A percentile compares a stretch with the other conserved stretches of the same genome.
Evolutionary conservation across 2,329 filamentous ascomycete genomes (phyloP).

Genomic region (Pseudogymnoascus pannorum): DNA sequence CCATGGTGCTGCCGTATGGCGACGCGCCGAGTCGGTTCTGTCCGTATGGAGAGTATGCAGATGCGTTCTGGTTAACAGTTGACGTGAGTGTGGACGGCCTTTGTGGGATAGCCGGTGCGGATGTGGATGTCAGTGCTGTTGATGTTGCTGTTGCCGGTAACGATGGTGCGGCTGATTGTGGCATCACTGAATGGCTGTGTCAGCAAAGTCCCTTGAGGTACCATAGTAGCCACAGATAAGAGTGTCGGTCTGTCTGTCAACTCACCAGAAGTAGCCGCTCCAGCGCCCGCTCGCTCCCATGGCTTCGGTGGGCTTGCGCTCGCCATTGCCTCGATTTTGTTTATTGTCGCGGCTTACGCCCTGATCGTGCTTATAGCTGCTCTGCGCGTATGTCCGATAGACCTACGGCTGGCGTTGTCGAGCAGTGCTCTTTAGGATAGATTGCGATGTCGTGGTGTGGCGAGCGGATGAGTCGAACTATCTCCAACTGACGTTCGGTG

Average conservation of each 20-base stretch:
- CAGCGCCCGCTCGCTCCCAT: conserved; percentile 76
- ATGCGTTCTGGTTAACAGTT: conserved; percentile 80
- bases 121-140: conserved; percentile 33
- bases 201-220: conserved; percentile 9
- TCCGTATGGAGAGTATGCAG: conserved; percentile 65
- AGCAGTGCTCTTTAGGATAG: neutral
- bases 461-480: neutral
- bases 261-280: conserved; percentile 24
- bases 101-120: conserved; percentile 65
- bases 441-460: neutral
- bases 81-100: conserved; percentile 71
- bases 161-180: conserved; percentile 31
- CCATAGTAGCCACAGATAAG: neutral
- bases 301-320: conserved; percentile 90
- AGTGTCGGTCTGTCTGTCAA: conserved; percentile 13
- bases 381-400: neutral
- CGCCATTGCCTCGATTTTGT: conserved; percentile 19
- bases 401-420: neutral
- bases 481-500: neutral
- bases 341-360: conserved; percentile 10
- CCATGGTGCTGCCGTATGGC: conserved; percentile 29
- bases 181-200: conserved; percentile 26
- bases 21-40: conserved; percentile 47
- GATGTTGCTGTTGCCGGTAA: conserved; percentile 37
- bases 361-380: neutral